These are phyloP conservation scores for Colletotrichum sp. DNA, from an alignment of 2,329 filamentous ascomycete species.

Conservation along the genomic window DNA sequence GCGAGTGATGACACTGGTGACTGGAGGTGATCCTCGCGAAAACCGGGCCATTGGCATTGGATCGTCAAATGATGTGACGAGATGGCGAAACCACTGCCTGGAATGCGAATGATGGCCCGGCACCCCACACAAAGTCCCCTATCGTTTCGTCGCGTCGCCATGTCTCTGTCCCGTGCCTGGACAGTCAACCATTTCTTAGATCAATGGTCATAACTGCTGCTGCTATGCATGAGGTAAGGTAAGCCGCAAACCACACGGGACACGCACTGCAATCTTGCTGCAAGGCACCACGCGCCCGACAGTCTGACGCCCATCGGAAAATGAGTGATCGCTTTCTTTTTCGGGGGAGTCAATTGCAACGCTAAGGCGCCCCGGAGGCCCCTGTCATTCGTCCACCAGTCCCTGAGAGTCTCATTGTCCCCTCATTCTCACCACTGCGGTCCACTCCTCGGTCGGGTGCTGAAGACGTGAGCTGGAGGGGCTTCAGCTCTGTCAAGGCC, in stretches of 20 bases:
- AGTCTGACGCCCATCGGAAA: neutral
- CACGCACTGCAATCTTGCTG: slow-evolving; percentile 1
- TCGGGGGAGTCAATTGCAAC: neutral
- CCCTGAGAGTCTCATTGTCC: slow-evolving; percentile 13
- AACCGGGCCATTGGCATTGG: neutral
- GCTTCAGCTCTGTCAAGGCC: neutral
- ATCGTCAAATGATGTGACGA: neutral
- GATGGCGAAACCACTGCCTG: neutral
- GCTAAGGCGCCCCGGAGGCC: neutral
- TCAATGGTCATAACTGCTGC: neutral
- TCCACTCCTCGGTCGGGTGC: neutral
- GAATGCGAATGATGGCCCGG: slow-evolving; percentile 7
- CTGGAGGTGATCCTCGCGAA: neutral
- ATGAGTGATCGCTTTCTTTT: slow-evolving; percentile 3
- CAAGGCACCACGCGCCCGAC: slow-evolving; percentile 9
- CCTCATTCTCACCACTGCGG: neutral
- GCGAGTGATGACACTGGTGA: neutral
- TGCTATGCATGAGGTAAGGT: neutral
- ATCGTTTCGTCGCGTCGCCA: neutral
- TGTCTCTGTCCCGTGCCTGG: neutral
- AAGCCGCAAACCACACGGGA: neutral
- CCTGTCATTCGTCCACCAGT: slow-evolving; percentile 3
- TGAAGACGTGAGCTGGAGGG: neutral
- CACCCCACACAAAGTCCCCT: neutral
- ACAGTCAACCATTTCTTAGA: neutral